Evolutionary conservation across 2,329 filamentous ascomycete species (phyloP).

Genomic region (Cercospora berteroae): DNA sequence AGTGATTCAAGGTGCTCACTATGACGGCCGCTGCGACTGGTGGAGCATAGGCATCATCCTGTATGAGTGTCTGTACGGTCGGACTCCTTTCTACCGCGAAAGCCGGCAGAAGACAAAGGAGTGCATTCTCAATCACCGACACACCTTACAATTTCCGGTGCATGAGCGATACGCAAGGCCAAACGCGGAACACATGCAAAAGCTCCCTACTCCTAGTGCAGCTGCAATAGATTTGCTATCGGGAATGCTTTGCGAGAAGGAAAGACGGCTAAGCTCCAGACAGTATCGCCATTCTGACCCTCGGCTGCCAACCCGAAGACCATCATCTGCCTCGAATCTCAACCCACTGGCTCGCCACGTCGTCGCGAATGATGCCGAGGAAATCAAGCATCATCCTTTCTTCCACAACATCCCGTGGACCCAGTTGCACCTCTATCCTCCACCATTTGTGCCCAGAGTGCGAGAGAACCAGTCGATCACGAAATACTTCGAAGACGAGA

Average conservation of each 20-base stretch:
- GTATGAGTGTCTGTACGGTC: conserved; percentile 90
- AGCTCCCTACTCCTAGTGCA: conserved; percentile 57
- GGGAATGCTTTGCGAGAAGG: conserved; percentile 68
- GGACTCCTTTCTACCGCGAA: conserved; percentile 83
- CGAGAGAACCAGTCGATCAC: conserved; percentile 55
- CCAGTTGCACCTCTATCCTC: conserved; percentile 64
- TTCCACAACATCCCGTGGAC: conserved; percentile 80
- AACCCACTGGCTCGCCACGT: conserved; percentile 52
- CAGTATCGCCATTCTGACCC: conserved; percentile 65
- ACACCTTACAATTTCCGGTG: conserved; percentile 68
- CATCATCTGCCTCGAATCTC: conserved; percentile 48
- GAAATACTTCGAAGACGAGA: conserved; percentile 85
- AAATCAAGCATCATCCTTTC: conserved; percentile 87
- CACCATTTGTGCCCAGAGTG: conserved; percentile 79
- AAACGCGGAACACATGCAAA: conserved; percentile 42
- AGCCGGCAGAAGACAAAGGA: conserved; percentile 79
- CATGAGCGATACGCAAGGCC: conserved; percentile 54
- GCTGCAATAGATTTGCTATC: conserved; percentile 76
- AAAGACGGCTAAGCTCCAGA: conserved; percentile 71
- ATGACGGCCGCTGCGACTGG: conserved; percentile 94
- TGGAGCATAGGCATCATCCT: conserved; percentile 95
- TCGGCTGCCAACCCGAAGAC: conserved; percentile 30
- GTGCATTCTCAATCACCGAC: conserved; percentile 74
- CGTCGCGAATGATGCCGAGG: conserved; percentile 77
- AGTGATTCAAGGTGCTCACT: conserved; percentile 75